Conservation (phyloP, 768 basidiomycete species). For the Russula olivacea region DNA sequence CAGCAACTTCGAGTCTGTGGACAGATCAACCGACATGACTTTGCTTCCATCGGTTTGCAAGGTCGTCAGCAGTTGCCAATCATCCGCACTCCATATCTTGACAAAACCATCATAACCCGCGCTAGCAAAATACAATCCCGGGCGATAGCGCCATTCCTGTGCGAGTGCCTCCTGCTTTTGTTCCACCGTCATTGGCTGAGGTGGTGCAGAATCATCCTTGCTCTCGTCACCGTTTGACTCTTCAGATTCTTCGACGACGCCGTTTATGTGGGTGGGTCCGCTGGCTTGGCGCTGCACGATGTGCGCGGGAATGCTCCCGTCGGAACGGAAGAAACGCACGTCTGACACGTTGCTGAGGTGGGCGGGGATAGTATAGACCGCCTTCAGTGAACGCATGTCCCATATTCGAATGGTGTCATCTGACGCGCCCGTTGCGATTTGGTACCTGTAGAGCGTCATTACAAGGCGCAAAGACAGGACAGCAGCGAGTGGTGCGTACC, state of each 20-base stretch:
- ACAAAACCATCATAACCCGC: conserved; percentile 93
- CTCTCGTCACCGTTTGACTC: conserved; percentile 29
- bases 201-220: conserved; percentile 7
- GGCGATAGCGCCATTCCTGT: conserved; percentile 75
- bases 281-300: conserved; percentile 28
- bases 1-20: conserved; percentile 73
- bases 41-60: conserved; percentile 95
- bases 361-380: conserved; percentile 94
- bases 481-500: conserved; percentile 46
- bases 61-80: conserved; percentile 89
- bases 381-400: conserved; percentile 91
- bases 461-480: not conserved
- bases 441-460: conserved; percentile 55
- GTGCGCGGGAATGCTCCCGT: conserved; percentile 41
- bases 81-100: conserved; percentile 96
- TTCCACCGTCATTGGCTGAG: conserved; percentile 12
- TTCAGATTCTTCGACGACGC: conserved; percentile 33
- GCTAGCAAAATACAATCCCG: conserved; percentile 89
- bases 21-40: conserved; percentile 96
- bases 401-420: conserved; percentile 98
- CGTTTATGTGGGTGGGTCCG: conserved; percentile 44
- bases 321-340: conserved; percentile 83
- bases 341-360: conserved; percentile 95
- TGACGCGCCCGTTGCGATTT: conserved; percentile 93
- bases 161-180: conserved; percentile 33